Percentiles rank a stretch among this genome's conserved stretches.
Conservation (phyloP, 2,329 filamentous ascomycete genomes). For the Alternaria sp. region DNA sequence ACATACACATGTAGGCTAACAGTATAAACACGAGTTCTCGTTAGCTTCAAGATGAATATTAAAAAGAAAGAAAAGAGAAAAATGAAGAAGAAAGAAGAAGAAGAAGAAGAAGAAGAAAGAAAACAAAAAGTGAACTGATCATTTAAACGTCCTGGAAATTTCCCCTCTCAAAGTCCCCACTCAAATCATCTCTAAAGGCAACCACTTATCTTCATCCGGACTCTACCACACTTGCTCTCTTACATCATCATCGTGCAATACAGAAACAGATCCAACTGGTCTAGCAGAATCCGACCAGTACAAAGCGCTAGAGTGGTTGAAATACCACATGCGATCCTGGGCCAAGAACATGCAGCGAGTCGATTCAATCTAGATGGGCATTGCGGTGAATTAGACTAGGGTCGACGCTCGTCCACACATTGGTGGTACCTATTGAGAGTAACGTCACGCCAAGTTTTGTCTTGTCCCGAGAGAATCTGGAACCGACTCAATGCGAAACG, state of each 20-base stretch:
- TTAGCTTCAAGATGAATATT: not conserved
- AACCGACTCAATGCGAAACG: conserved; percentile 2
- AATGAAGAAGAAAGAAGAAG: no score
- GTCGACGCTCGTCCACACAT: conserved; percentile 5
- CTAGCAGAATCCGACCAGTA: conserved; percentile 2
- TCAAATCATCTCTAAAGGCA: conserved; percentile 2
- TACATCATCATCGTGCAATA: not conserved
- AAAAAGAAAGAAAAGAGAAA: no score
- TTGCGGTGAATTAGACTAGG: conserved; percentile 8
- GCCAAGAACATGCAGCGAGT: not conserved
- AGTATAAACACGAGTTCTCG: not conserved
- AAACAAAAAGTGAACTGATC: not conserved
- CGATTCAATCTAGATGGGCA: conserved; percentile 6
- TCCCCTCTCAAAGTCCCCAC: not conserved
- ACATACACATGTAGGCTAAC: not conserved
- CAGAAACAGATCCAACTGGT: conserved; percentile 2
- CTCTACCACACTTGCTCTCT: conserved; percentile 10
- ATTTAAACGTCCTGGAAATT: conserved; percentile 5
- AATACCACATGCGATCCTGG: conserved; percentile 12
- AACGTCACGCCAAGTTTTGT: not conserved
- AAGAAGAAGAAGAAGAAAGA: not conserved
- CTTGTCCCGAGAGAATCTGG: not conserved
- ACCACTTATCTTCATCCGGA: conserved; percentile 1
- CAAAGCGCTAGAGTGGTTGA: not conserved
- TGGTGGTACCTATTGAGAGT: conserved; percentile 3